Base-by-base conservation (phyloP, 176 grass and related monocot species). In the Pontederia crassipes region DNA sequence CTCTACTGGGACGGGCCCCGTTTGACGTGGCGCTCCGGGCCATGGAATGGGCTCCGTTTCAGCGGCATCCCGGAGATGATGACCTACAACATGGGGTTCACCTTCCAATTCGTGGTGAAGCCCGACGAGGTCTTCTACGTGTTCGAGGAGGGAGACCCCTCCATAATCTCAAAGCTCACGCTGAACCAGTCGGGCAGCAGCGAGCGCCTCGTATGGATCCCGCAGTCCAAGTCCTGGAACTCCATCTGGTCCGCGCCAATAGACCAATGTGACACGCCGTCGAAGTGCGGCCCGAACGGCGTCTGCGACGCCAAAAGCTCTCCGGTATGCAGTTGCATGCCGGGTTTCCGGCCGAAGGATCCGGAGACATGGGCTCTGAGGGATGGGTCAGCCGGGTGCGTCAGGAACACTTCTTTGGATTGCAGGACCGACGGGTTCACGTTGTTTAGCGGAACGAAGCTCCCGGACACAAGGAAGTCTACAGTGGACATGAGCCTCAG, bases 351-450 rank as follows among this genome's bases (percentile, higher is more conserved):
- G 9, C 55, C 55, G 4, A 17, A 57, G 55, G 24, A 24, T 24
- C 17, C 14, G 16, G 17, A 17, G 0, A 40, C 32, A 40, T 40
- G 32, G 32, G 32, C 2, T 40, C 32, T 40, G 32, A 57, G 14
- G 55, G 17, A 57, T 24, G 10, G 16, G 17, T 57, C 55, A 3
- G 17, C 9, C 17, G 14, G 86, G 81, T 49, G 70, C 52, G 67
- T 89, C 74, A 61, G 86, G 27, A 79, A 85, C 72, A 71, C 52
- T 8, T 59, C 80, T 26, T 46, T 73, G 0, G 54, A 12, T 0
- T 62, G 35, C 62, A 59, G 26, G 28, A 45, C 9, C 0, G 81
- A 84, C 64, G 86, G 78, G n/a, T 89, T 89, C 69, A 67, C 70
- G 59, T 2, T 1, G 9, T 29, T 86, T 2, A 70, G 65, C 56